Conservation (phyloP, 2,329 filamentous ascomycete species). For the Alternaria longipes region DNA sequence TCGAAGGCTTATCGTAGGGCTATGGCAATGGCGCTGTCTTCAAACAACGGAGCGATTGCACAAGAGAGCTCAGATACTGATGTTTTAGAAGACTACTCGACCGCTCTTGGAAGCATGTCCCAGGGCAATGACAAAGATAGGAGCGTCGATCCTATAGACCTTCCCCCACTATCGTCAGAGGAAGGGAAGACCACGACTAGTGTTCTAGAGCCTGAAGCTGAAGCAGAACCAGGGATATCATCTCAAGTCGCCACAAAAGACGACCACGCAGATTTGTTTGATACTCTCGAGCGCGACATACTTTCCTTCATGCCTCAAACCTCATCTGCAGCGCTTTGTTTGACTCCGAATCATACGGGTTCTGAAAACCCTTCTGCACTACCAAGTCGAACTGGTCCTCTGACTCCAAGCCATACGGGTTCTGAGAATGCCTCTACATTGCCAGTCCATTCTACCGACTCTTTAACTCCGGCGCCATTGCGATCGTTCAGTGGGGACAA, state of each 20-base stretch:
- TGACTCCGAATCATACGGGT: background rate
- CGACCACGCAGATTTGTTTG: constrained; percentile 17
- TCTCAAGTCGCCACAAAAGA: background rate
- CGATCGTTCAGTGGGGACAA: constrained; percentile 21
- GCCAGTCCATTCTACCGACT: background rate
- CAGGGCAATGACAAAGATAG: background rate
- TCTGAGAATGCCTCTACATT: background rate
- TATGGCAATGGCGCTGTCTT: constrained; percentile 39
- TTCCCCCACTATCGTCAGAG: background rate
- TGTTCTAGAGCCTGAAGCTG: constrained; percentile 3
- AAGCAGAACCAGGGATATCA: background rate
- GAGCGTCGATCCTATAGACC: background rate
- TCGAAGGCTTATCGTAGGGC: constrained; percentile 45
- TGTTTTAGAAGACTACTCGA: constrained; percentile 18
- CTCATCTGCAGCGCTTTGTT: constrained; percentile 16
- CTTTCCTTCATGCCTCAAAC: constrained; percentile 28
- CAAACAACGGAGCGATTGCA: constrained; percentile 8
- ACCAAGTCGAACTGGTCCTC: background rate
- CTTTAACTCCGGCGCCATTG: constrained; percentile 10
- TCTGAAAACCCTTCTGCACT: background rate
- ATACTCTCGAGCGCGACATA: constrained; percentile 26
- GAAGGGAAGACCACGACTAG: background rate
- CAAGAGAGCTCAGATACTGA: constrained; percentile 7
- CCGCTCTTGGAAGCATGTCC: constrained; percentile 3
- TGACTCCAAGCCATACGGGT: background rate